A percentile compares a stretch with the other conserved stretches of the same genome.
Evolutionary conservation across 495 filamentous ascomycete species (phyloP).

Genomic region (Penicillium ucsense): DNA sequence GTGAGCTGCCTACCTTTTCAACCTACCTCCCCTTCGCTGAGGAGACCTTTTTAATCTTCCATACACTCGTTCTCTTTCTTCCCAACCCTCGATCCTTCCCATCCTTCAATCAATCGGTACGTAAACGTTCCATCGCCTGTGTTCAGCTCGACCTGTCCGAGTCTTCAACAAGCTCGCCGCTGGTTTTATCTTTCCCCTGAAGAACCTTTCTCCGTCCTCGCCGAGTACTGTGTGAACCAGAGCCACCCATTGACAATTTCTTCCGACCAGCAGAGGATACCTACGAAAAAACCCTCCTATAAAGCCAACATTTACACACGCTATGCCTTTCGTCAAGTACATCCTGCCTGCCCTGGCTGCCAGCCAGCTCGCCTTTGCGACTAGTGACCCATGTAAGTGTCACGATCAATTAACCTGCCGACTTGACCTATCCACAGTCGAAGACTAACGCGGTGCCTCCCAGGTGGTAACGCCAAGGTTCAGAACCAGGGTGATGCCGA

Average conservation of each 20-base stretch:
- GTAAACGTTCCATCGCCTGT: neutral
- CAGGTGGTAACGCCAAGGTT: slow-evolving; percentile 44
- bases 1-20: slow-evolving; percentile 13
- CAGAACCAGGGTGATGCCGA: slow-evolving; percentile 63
- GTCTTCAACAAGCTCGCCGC: neutral
- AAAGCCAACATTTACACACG: slow-evolving; percentile 18
- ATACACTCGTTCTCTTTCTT: slow-evolving; percentile 17
- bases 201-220: too few relatives aligned
- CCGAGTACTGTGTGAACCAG: too few relatives aligned
- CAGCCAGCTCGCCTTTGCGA: slow-evolving; percentile 55
- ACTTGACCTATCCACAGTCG: too few relatives aligned
- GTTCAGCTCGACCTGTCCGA: neutral
- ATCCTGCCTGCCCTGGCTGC: slow-evolving; percentile 66
- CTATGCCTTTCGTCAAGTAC: slow-evolving; percentile 69
- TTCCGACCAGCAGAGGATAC: neutral
- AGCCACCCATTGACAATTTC: slow-evolving; percentile 4
- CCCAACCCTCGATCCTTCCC: slow-evolving; percentile 7
- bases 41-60: slow-evolving; percentile 15
- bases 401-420: too few relatives aligned
- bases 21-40: slow-evolving; percentile 16
- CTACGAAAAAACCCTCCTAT: too few relatives aligned
- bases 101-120: slow-evolving; percentile 7
- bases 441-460: too few relatives aligned
- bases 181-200: neutral
- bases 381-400: slow-evolving; percentile 9